A percentile compares a stretch with the other conserved stretches of the same genome.
These are phyloP conservation scores for Neopestalotiopsis rosae DNA, from an alignment of 2,329 filamentous ascomycete genomes.

Conservation along the genomic window DNA sequence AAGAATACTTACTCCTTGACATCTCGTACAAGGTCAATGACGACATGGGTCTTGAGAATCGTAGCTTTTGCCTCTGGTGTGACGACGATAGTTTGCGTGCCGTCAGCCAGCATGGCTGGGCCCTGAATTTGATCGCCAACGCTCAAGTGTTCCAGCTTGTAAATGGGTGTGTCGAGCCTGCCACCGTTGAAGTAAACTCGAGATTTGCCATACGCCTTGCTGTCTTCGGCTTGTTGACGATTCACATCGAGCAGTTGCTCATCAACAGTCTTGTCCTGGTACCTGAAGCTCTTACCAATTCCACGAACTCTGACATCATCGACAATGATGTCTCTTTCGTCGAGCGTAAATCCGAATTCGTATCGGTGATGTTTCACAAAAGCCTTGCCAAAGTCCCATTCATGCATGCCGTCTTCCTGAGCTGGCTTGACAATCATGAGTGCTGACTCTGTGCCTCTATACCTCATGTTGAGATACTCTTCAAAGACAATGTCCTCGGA, in stretches of 20 bases:
- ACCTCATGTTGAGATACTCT: conserved; percentile 93
- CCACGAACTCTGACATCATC: conserved; percentile 89
- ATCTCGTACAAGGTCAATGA: conserved; percentile 79
- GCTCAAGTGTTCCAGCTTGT: conserved; percentile 76
- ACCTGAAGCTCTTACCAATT: conserved; percentile 86
- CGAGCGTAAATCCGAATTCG: conserved; percentile 89
- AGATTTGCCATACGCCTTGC: conserved; percentile 69
- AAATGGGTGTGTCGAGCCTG: conserved; percentile 78
- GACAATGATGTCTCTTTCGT: conserved; percentile 84
- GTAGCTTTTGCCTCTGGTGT: conserved; percentile 78
- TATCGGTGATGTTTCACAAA: conserved; percentile 89
- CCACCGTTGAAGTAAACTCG: conserved; percentile 87
- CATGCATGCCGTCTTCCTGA: conserved; percentile 60
- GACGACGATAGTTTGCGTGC: conserved; percentile 90
- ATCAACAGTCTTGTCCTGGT: conserved; percentile 81
- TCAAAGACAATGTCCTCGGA: conserved; percentile 80
- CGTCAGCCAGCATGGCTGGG: conserved; percentile 85
- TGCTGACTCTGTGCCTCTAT: conserved; percentile 87
- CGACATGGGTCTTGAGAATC: conserved; percentile 83
- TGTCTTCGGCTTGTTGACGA: conserved; percentile 57
- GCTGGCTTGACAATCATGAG: conserved; percentile 85
- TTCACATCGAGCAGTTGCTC: conserved; percentile 77
- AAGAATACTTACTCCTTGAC: conserved; percentile 43
- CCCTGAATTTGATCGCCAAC: conserved; percentile 77
- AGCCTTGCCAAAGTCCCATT: conserved; percentile 83